Base-by-base conservation (phyloP, 495 filamentous ascomycete species). In the Aspergillus affinis region DNA sequence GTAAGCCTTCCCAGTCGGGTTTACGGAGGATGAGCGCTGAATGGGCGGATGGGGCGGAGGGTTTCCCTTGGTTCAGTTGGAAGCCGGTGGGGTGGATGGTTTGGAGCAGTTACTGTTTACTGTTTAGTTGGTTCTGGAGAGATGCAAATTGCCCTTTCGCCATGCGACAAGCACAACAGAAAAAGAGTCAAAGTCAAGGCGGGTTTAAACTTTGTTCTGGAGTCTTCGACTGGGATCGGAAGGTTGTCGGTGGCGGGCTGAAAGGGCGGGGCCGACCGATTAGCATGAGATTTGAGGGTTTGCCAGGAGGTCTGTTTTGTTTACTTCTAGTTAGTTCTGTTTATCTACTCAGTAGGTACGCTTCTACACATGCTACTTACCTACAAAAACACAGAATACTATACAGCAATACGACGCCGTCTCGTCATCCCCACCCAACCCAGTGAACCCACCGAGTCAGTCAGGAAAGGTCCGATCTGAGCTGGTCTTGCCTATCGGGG, bases 201-300 rank as follows among this genome's bases (percentile, higher is more conserved):
- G 36, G 36, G 36, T 41, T 41, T 41, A 41, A 41, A 41, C 15
- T 52, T 59, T 59, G 53, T 63, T 56, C 57, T 59, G 32, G 51
- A 63, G 30, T 44, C 32, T 57, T 61, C 60, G 60, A 57, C 21
- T 21, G 49, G 48, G 53, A 51, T 44, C 57, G 9, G 59, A 48
- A 48, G 41, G 23, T 27, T 41, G 26, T 45, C n/a, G 17, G 57
- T 63, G 61, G 61, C 61, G 56, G 57, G 61, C 61, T 63, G 57
- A 63, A 60, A 21, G 53, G 53, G 36, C 52, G 47, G 61, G 46
- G 56, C 51, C 50, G 45, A 55, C 19, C 41, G 23, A 10, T 54
- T 60, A 55, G 58, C 44, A n/a, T 60, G 27, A n/a, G 47, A 30
- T 51, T 48, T 32, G 52, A 54, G 52, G 32, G 51, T 54, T 54